Evolutionary conservation across 2,329 filamentous ascomycete genomes (phyloP), one percentile per base, ranked within the genome.

Genomic region (Neocatenulostroma microsporum): DNA sequence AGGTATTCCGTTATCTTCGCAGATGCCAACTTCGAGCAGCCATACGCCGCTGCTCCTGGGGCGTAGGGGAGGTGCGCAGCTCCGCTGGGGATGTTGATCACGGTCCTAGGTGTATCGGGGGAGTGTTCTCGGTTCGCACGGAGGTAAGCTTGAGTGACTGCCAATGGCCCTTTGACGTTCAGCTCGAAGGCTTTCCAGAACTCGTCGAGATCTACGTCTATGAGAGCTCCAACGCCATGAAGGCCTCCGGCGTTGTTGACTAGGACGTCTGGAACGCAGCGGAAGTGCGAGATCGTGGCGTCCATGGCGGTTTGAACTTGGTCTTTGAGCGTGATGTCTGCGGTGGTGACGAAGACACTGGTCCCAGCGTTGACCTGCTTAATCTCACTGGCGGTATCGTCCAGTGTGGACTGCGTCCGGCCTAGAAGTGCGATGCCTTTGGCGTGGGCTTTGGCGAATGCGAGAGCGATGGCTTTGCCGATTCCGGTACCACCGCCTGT

Each of bases 401-500:
- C n/a, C n/a, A n/a, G n/a, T n/a, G n/a, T n/a, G n/a, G n/a, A n/a
- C n/a, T n/a, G n/a, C n/a, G n/a, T n/a, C n/a, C n/a, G n/a, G n/a
- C n/a, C n/a, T n/a, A n/a, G n/a, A n/a, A n/a, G n/a, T n/a, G n/a
- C n/a, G n/a, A n/a, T n/a, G n/a, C n/a, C 25, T 27, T 14, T 27
- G 25, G 25, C n/a, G 25, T n/a, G 25, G 25, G 48, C 41, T 42
- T 46, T 33, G 23, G 48, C 46, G 32, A 53, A 53, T 13, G 53
- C 39, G 21, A 38, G 38, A 21, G 39, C 21, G 34, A 53, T 54
- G 18, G 39, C 34, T 26, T 41, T 46, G 13, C 53, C 51, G 9
- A 54, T 45, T 5, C 50, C 51, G 17, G 36, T 45, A 17, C 45
- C 42, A 3, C 50, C 49, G 21, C 47, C 50, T 20, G 48, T 51